A percentile compares a stretch with the other conserved stretches of the same genome.
These are phyloP conservation scores for Pythium sp. DNA, from an alignment of 352 stramenopile species.

Conservation along the genomic window DNA sequence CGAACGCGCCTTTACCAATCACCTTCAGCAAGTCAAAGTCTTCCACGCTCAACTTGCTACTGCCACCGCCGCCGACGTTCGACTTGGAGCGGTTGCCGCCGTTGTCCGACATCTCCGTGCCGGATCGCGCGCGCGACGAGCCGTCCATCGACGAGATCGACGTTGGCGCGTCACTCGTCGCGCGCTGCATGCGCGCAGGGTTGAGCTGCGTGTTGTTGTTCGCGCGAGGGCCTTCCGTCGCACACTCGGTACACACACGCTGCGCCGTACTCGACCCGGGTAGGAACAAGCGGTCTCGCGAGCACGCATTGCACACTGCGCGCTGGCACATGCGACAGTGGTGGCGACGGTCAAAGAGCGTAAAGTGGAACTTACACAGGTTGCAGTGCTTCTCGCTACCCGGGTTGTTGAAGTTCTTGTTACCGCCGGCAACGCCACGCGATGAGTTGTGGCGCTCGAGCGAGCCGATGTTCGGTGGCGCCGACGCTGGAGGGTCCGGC, in stretches of 20 bases:
- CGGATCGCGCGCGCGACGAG: constrained; percentile 45
- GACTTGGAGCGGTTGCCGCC: constrained; percentile 48
- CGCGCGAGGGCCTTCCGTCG: constrained; percentile 71
- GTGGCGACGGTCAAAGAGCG: constrained; percentile 85
- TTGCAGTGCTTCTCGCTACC: constrained; percentile 89
- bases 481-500: constrained; percentile 55
- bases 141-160: constrained; percentile 23
- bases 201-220: constrained; percentile 39
- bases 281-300: constrained; percentile 80
- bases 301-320: constrained; percentile 86
- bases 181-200: constrained; percentile 53
- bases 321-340: constrained; percentile 89
- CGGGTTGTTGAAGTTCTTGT: constrained; percentile 64
- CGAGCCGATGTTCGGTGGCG: constrained; percentile 32
- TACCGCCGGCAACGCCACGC: constrained; percentile 19
- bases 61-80: constrained; percentile 24
- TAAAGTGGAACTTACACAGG: constrained; percentile 88
- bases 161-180: constrained; percentile 51
- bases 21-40: constrained; percentile 96
- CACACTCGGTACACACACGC: constrained; percentile 86
- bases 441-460: constrained; percentile 56
- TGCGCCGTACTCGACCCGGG: constrained; percentile 82
- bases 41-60: constrained; percentile 84
- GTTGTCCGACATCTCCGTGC: constrained; percentile 76
- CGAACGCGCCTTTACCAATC: constrained; percentile 94